Conservation (phyloP, 371 early-diverging fungal species). For the Parasitella parasitica region DNA sequence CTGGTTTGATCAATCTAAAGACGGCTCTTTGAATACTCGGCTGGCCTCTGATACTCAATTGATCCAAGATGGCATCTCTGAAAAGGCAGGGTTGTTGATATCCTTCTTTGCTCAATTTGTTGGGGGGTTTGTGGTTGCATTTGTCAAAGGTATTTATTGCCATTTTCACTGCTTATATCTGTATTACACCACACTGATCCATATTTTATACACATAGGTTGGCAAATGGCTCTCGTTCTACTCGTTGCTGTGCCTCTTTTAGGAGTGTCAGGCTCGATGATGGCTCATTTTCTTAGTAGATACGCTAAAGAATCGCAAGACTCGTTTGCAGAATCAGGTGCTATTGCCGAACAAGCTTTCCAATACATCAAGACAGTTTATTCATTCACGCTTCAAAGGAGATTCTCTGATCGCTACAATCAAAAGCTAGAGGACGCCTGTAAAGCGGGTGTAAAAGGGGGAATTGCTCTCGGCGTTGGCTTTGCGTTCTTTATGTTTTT, state of each 20-base stretch:
- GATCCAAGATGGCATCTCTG: conserved; percentile 82
- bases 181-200: neutral
- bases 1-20: conserved; percentile 77
- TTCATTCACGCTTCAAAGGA: conserved; percentile 77
- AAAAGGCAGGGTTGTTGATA: conserved; percentile 78
- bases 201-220: neutral
- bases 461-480: conserved; percentile 50
- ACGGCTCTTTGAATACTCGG: conserved; percentile 68
- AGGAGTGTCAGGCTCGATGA: conserved; percentile 43
- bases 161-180: conserved; percentile 49
- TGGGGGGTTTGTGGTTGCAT: conserved; percentile 42
- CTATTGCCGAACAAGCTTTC: conserved; percentile 66
- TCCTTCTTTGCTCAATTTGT: conserved; percentile 46
- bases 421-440: conserved; percentile 52
- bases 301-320: conserved; percentile 35
- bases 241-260: conserved; percentile 66
- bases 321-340: conserved; percentile 41
- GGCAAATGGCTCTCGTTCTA: conserved; percentile 50
- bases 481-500: conserved; percentile 63
- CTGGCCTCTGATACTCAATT: conserved; percentile 72
- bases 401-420: conserved; percentile 64
- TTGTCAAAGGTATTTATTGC: conserved; percentile 50
- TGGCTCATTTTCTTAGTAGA: conserved; percentile 68
- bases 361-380: conserved; percentile 83
- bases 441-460: conserved; percentile 54